A percentile compares a stretch with the other conserved stretches of the same genome.
Conservation (phyloP, 768 basidiomycete species). For the Solioccasus polychromus region DNA sequence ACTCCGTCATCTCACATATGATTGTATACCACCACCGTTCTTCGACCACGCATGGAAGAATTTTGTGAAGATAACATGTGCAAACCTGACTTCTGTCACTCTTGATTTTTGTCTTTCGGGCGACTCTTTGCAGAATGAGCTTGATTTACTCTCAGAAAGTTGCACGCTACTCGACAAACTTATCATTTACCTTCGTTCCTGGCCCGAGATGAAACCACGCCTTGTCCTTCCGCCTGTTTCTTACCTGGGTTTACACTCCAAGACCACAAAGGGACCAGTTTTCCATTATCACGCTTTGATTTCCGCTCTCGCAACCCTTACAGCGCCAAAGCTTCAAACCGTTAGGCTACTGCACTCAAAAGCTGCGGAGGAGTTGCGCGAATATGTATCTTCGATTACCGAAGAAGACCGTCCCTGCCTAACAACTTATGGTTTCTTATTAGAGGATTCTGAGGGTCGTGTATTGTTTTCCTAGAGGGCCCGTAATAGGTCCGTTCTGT, state of each 20-base stretch:
- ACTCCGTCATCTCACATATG: conserved; percentile 30
- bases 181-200: conserved; percentile 25
- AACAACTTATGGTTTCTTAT: conserved; percentile 11
- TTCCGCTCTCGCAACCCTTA: conserved; percentile 22
- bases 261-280: conserved; percentile 8
- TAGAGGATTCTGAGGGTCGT: conserved; percentile 24
- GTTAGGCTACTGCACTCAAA: conserved; percentile 21
- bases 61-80: conserved; percentile 25
- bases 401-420: conserved; percentile 9
- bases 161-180: conserved; percentile 23
- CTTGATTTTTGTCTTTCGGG: conserved; percentile 27
- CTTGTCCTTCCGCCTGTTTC: conserved; percentile 27
- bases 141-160: conserved; percentile 24
- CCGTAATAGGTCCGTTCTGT: background rate
- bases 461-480: conserved; percentile 13
- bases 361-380: conserved; percentile 13
- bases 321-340: conserved; percentile 16
- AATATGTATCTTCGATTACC: conserved; percentile 1
- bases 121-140: conserved; percentile 24
- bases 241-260: conserved; percentile 23
- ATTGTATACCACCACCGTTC: conserved; percentile 30
- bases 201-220: conserved; percentile 19
- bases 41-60: conserved; percentile 27
- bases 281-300: conserved; percentile 19
- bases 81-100: conserved; percentile 25